Conservation (phyloP, 2,329 filamentous ascomycete species). For the Penicillium oxalicum region DNA sequence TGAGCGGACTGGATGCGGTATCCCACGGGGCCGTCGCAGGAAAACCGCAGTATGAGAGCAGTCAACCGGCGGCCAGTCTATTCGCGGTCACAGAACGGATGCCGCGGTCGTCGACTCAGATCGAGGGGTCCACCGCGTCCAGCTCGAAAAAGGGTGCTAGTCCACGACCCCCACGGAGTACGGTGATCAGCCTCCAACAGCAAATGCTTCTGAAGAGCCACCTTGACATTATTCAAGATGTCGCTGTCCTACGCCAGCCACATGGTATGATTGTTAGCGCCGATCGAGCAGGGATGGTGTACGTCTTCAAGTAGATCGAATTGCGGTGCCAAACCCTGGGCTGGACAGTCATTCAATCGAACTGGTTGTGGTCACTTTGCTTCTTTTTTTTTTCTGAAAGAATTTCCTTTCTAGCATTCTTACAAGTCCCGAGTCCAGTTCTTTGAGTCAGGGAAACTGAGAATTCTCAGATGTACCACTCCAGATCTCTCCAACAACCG, state of each 20-base stretch:
- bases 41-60: slow-evolving; percentile 65
- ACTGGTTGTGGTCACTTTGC: no score
- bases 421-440: no score
- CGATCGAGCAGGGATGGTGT: slow-evolving; percentile 82
- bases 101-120: slow-evolving; percentile 31
- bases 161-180: slow-evolving; percentile 60
- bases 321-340: no score
- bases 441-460: no score
- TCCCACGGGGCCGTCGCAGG: slow-evolving; percentile 44
- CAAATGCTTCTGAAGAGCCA: slow-evolving; percentile 80
- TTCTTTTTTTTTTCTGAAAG: background rate
- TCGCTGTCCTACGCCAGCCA: slow-evolving; percentile 79
- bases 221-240: slow-evolving; percentile 79
- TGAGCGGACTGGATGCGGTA: slow-evolving; percentile 69
- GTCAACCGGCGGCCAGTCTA: slow-evolving; percentile 58
- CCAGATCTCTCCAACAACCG: no score
- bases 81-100: slow-evolving; percentile 61
- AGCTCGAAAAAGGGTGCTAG: slow-evolving; percentile 33
- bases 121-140: slow-evolving; percentile 12
- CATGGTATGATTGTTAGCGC: slow-evolving; percentile 91
- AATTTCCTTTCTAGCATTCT: no score
- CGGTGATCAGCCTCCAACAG: slow-evolving; percentile 81
- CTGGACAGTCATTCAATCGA: no score
- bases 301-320: slow-evolving; percentile 60
- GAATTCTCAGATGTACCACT: no score